phyloP scores from a whole-genome alignment of 495 filamentous ascomycete species.

The Tuber borchii region DNA sequence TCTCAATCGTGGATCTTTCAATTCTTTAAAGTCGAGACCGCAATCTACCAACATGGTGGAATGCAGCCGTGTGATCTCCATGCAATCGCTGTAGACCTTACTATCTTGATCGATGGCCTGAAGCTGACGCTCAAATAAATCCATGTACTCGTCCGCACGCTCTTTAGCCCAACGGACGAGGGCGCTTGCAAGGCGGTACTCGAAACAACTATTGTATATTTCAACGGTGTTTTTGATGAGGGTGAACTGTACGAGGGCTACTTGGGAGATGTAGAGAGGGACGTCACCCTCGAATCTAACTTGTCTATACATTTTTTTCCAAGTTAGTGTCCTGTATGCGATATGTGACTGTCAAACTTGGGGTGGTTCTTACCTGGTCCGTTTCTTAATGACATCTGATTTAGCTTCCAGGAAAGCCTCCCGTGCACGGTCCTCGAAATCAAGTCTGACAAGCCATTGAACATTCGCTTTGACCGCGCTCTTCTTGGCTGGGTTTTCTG shows the following conservation, averaged over 20 bases:
- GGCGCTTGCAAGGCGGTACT: conserved; percentile 74
- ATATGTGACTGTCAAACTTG: background rate
- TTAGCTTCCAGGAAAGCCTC: conserved; percentile 79
- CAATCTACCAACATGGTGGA: conserved; percentile 74
- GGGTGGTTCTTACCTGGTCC: conserved; percentile 62
- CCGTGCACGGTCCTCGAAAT: conserved; percentile 81
- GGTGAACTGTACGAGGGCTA: conserved; percentile 95
- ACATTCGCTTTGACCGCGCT: conserved; percentile 65
- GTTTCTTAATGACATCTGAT: conserved; percentile 64
- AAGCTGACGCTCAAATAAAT: conserved; percentile 70
- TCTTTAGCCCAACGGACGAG: conserved; percentile 96
- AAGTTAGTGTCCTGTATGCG: conserved; percentile 25
- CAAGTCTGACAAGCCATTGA: conserved; percentile 73
- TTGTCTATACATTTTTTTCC: conserved; percentile 53
- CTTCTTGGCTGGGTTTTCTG: conserved; percentile 62
- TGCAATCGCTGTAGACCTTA: conserved; percentile 70
- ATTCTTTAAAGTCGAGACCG: conserved; percentile 78
- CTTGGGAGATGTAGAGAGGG: conserved; percentile 82
- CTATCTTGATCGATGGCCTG: conserved; percentile 66
- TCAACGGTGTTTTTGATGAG: conserved; percentile 84
- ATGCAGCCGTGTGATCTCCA: conserved; percentile 73
- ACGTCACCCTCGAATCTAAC: conserved; percentile 92
- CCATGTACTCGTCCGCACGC: conserved; percentile 83
- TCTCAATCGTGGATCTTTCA: conserved; percentile 48
- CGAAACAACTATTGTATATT: conserved; percentile 85